phyloP scores from a whole-genome alignment of 1,284 basidiomycete genomes.

The Quambalaria eucalypti region DNA sequence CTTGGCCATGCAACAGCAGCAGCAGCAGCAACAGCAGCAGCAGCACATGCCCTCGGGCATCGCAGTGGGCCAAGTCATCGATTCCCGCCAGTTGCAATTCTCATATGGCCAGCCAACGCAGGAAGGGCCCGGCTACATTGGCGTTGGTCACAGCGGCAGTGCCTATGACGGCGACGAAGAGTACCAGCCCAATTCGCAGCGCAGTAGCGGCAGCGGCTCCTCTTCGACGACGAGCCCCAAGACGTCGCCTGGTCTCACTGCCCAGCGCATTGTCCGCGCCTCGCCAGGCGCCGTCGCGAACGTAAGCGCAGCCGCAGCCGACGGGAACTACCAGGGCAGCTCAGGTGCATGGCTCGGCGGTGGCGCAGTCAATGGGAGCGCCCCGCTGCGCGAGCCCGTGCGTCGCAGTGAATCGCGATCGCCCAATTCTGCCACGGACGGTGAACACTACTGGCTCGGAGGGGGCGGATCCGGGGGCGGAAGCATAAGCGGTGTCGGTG shows the following conservation, averaged over 20 bases:
- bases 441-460: too few relatives aligned
- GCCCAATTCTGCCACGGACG: too few relatives aligned
- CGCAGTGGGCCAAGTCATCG: constrained; percentile 32
- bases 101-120: not conserved
- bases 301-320: not conserved
- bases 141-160: not conserved
- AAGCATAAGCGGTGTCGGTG: too few relatives aligned
- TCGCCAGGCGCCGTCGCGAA: not conserved
- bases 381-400: too few relatives aligned
- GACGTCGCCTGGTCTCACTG: not conserved
- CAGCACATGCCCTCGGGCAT: constrained; percentile 11
- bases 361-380: not conserved
- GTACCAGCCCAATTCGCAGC: not conserved
- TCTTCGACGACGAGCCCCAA: not conserved
- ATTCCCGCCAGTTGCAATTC: constrained; percentile 21
- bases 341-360: not conserved
- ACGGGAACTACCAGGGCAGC: not conserved
- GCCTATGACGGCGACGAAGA: not conserved
- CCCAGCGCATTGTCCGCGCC: not conserved
- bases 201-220: not conserved
- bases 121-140: too few relatives aligned
- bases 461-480: too few relatives aligned
- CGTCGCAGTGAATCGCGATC: too few relatives aligned
- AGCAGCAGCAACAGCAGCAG: constrained; percentile 1
- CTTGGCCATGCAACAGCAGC: constrained; percentile 16